phyloP scores from a whole-genome alignment of 306 rosid species.

The Ormosia emarginata region DNA sequence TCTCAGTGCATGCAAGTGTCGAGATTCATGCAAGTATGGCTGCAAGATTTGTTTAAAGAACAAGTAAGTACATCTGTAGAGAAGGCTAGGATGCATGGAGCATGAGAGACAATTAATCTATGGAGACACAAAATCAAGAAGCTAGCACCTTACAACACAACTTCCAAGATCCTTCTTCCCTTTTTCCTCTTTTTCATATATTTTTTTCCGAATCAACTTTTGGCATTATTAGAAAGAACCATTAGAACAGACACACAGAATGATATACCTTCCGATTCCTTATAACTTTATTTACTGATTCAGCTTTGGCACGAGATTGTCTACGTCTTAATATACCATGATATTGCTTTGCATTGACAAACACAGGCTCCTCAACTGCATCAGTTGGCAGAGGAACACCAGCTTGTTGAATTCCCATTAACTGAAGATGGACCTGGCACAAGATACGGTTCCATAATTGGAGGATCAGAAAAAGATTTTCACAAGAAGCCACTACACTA shows the following conservation, averaged over 20 bases:
- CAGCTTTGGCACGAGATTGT: constrained; percentile 96
- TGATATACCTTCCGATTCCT: constrained; percentile 66
- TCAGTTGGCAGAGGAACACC: constrained; percentile 92
- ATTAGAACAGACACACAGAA: not conserved
- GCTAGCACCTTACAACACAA: not conserved
- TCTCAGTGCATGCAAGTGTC: constrained; percentile 65
- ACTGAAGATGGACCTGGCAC: constrained; percentile 75
- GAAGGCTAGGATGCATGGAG: not conserved
- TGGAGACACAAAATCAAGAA: not conserved
- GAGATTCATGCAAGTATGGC: constrained; percentile 85
- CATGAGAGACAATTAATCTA: not conserved
- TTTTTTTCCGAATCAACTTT: not conserved
- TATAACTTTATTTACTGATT: constrained; percentile 68
- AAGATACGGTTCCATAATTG: constrained; percentile 1
- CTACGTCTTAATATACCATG: constrained; percentile 92
- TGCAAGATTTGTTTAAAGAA: constrained; percentile 36
- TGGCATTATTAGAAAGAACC: not conserved
- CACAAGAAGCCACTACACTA: not conserved
- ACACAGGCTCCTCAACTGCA: constrained; percentile 92
- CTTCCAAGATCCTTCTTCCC: constrained; percentile 18
- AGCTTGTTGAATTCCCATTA: constrained; percentile 96
- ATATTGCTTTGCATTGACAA: constrained; percentile 93
- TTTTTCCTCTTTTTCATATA: not conserved
- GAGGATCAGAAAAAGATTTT: not conserved
- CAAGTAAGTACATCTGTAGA: not conserved